phyloP scores from a whole-genome alignment of 345 rosid species.

The Salix suchowensis region DNA sequence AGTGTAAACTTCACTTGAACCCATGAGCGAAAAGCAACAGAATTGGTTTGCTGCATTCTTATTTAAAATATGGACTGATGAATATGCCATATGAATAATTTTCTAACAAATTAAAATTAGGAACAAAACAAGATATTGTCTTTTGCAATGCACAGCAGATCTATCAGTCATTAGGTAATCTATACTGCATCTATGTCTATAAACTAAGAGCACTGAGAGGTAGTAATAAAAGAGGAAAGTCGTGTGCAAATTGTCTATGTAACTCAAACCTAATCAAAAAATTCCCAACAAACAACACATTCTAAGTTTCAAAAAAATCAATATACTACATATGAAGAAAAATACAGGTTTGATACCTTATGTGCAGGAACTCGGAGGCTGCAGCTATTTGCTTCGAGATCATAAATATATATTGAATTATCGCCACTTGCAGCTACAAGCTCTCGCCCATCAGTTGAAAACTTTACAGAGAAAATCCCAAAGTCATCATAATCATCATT shows the following conservation, averaged over 20 bases:
- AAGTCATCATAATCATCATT: constrained; percentile 28
- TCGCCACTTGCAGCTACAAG: constrained; percentile 55
- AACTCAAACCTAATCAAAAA: background rate
- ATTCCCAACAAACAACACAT: background rate
- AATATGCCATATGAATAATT: background rate
- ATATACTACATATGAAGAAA: background rate
- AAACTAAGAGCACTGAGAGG: background rate
- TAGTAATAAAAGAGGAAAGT: background rate
- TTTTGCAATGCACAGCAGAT: background rate
- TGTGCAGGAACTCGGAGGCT: constrained; percentile 53
- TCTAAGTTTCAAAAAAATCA: background rate
- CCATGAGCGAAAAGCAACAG: background rate
- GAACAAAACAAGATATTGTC: background rate
- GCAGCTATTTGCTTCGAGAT: constrained; percentile 46
- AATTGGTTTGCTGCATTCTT: background rate
- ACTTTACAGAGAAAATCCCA: constrained; percentile 59
- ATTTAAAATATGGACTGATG: background rate
- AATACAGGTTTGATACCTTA: constrained; percentile 28
- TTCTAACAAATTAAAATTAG: background rate
- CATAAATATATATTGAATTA: constrained; percentile 49
- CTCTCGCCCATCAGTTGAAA: constrained; percentile 65
- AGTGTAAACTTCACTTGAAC: background rate
- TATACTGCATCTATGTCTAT: background rate
- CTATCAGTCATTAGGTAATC: background rate
- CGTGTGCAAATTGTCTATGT: background rate